Base-by-base conservation (phyloP, 2,329 filamentous ascomycete genomes). In the Curvularia spicifera region DNA sequence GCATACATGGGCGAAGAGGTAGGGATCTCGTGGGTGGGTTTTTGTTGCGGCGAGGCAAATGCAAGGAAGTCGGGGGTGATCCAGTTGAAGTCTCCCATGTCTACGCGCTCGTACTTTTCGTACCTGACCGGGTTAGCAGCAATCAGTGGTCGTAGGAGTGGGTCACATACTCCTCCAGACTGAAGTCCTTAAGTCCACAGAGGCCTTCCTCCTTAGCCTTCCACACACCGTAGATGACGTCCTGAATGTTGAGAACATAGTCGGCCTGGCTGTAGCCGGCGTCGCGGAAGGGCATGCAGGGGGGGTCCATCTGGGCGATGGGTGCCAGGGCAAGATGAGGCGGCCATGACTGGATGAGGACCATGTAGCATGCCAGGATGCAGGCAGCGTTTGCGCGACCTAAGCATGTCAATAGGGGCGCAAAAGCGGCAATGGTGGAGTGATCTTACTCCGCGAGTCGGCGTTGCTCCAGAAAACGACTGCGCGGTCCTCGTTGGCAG, bases 81-180 rank as follows among this genome's bases (percentile, higher is more conserved):
- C 95, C 95, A 99, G 85, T 99, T 99, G 89, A 99, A 99, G 80
- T 99, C 95, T 63, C 95, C 95, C 83, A 97, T 93, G 76, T 99
- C 95, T 20, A 99, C 95, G 57, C 95, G 87, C 81, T 99, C 95
- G 71, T 87, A 99, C 75, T 87, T 90, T 80, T 99, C 95, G 76
- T 99, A 99, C 60, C 85, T 87, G 57, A 15, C n/a, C 1, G 10
- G 35, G 59, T 76, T 59, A 75, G 71, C 51, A 29, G 8, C 39
- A 6, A n/a, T 35, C 4, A 9, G 9, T 3, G 7, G 12, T 9
- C 1, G 20, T 8, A 20, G 12, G 4, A 15, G 8, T 4, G 12
- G 46, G 10, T 28, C 26, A 78, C 85, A 69, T 78, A 87, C 86
- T 97, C 92, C 80, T 97, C 93, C 20, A 99, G 85, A 71, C 94